Percentiles rank a stretch among this genome's conserved stretches.
phyloP scores from a whole-genome alignment of 345 rosid genomes.

The Murraya koenigii region DNA sequence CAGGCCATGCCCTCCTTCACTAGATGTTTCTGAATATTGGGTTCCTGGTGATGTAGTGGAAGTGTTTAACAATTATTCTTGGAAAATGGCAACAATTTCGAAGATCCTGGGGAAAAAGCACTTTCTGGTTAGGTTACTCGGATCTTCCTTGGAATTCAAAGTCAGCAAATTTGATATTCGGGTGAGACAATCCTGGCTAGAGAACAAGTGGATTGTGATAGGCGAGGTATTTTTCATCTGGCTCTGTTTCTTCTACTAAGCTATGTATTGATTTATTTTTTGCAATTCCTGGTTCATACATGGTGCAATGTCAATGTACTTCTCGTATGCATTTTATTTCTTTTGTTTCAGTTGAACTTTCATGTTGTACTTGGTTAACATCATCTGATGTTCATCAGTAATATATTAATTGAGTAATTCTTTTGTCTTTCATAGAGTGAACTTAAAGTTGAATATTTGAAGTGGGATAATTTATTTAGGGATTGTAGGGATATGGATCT shows the following conservation, averaged over 20 bases:
- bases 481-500: background rate
- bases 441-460: background rate
- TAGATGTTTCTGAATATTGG: constrained; percentile 42
- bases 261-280: background rate
- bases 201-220: constrained; percentile 56
- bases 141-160: constrained; percentile 57
- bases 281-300: background rate
- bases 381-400: background rate
- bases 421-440: background rate
- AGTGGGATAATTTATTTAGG: background rate
- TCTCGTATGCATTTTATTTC: background rate
- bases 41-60: constrained; percentile 72
- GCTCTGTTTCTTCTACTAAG: background rate
- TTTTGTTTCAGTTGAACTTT: background rate
- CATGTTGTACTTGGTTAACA: background rate
- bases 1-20: constrained; percentile 58
- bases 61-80: constrained; percentile 56
- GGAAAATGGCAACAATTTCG: constrained; percentile 74
- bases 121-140: constrained; percentile 57
- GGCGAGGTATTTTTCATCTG: constrained; percentile 43
- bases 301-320: background rate
- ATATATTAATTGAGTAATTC: background rate
- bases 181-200: constrained; percentile 71
- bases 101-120: constrained; percentile 43
- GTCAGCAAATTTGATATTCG: constrained; percentile 47